These are phyloP conservation scores for Cystoisospora suis DNA, from an alignment of 169 alveolate species.

Conservation along the genomic window DNA sequence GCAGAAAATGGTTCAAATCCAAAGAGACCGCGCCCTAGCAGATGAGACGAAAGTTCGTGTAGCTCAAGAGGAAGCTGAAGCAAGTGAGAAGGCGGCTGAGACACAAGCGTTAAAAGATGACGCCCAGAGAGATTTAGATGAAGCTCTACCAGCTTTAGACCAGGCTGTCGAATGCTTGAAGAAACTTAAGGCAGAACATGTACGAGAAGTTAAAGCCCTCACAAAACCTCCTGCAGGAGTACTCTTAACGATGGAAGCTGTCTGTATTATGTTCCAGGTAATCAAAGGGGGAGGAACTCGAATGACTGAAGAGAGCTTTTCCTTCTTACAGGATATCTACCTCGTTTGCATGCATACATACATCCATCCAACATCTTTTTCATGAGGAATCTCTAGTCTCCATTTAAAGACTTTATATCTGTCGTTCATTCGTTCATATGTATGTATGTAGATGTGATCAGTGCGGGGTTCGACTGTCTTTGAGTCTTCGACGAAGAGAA, in stretches of 20 bases:
- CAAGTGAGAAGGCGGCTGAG: conserved; percentile 81
- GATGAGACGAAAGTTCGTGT: conserved; percentile 85
- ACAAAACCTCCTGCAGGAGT: conserved; percentile 88
- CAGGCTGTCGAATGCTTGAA: conserved; percentile 92
- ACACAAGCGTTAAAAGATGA: conserved; percentile 81
- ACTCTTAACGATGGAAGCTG: conserved; percentile 80
- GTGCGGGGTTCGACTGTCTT: no score
- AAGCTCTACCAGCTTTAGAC: conserved; percentile 92
- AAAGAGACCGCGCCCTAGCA: conserved; percentile 90
- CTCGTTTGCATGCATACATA: no score
- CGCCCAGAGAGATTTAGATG: conserved; percentile 91
- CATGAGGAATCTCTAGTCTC: no score
- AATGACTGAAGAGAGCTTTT: background rate
- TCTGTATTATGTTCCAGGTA: conserved; percentile 84
- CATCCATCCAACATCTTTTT: no score
- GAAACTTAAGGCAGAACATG: conserved; percentile 88
- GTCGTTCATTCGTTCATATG: no score
- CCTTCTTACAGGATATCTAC: background rate
- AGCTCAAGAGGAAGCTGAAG: conserved; percentile 86
- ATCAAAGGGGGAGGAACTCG: conserved; percentile 76
- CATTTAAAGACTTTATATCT: no score
- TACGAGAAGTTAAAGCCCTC: conserved; percentile 91
- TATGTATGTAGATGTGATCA: no score
- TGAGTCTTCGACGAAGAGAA: no score
- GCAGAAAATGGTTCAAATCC: conserved; percentile 88